A percentile compares a stretch with the other conserved stretches of the same genome.
phyloP scores from a whole-genome alignment of 148 eudicot genomes.

The Chenopodium quinoa region DNA sequence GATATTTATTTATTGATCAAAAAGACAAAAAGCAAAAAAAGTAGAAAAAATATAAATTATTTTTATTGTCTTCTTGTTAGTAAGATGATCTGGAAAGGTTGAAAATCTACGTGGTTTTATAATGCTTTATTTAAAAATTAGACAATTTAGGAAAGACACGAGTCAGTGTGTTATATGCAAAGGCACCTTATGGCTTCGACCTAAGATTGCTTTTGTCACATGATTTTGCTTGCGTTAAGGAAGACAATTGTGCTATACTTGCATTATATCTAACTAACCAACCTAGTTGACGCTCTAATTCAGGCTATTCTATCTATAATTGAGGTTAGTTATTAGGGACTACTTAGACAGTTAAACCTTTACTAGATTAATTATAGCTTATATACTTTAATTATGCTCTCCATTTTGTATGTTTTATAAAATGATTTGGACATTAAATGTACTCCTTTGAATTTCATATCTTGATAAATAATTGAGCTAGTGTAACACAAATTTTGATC shows the following conservation, averaged over 20 bases:
- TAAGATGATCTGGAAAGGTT: constrained; percentile 30
- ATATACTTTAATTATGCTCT: background rate
- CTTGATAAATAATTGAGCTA: too few relatives aligned
- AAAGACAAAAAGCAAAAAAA: background rate
- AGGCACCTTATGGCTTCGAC: constrained; percentile 11
- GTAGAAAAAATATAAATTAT: constrained; percentile 17
- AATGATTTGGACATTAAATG: background rate
- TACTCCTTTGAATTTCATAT: too few relatives aligned
- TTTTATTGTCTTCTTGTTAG: constrained; percentile 26
- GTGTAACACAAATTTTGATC: too few relatives aligned
- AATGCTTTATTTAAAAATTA: constrained; percentile 4
- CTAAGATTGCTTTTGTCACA: constrained; percentile 13
- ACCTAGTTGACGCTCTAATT: background rate
- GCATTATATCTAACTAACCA: constrained; percentile 10
- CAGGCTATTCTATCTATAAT: background rate
- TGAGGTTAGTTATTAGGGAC: constrained; percentile 1
- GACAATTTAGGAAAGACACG: constrained; percentile 18
- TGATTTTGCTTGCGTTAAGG: constrained; percentile 14
- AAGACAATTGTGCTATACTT: constrained; percentile 14
- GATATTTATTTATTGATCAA: too few relatives aligned
- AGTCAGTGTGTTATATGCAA: constrained; percentile 23
- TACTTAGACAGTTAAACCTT: background rate
- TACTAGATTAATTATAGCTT: background rate
- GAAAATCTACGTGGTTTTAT: constrained; percentile 28
- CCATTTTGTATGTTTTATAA: background rate